phyloP scores from a whole-genome alignment of 768 basidiomycete species.

The Postia placenta region DNA sequence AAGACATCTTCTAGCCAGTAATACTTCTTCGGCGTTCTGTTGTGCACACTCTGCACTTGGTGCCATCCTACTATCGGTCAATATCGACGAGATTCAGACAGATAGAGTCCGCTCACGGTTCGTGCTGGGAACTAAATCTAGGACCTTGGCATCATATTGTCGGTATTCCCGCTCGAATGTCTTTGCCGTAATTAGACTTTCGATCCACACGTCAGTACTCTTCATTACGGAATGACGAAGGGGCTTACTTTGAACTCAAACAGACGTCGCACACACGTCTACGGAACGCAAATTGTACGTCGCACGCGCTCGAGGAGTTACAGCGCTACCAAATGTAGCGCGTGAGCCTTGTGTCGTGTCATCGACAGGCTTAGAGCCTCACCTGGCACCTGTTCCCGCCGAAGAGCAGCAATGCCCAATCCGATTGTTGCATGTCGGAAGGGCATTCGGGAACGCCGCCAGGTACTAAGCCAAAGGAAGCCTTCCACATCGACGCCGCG shows the following conservation, averaged over 20 bases:
- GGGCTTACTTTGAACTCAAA: not conserved
- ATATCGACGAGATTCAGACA: not conserved
- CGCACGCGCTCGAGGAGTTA: not conserved
- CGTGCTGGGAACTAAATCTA: not conserved
- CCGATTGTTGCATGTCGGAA: not conserved
- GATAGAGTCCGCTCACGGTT: not conserved
- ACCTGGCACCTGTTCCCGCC: not conserved
- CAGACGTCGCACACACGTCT: not conserved
- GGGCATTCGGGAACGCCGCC: not conserved
- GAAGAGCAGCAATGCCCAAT: not conserved
- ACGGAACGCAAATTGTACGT: not conserved
- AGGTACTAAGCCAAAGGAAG: not conserved
- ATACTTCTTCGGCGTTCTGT: not conserved
- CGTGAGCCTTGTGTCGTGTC: not conserved
- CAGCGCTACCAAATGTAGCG: not conserved
- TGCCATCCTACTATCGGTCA: not conserved
- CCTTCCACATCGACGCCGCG: not conserved
- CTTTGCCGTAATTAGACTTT: not conserved
- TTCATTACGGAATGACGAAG: not conserved
- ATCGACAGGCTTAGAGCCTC: no score
- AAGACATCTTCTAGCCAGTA: not conserved
- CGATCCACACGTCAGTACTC: not conserved
- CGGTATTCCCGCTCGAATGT: not conserved
- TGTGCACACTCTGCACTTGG: no score
- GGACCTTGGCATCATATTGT: not conserved